Evolutionary conservation across 2,329 filamentous ascomycete genomes (phyloP), one percentile per base, ranked within the genome.

Genomic region (Ceratocystiopsis brevicomis): DNA sequence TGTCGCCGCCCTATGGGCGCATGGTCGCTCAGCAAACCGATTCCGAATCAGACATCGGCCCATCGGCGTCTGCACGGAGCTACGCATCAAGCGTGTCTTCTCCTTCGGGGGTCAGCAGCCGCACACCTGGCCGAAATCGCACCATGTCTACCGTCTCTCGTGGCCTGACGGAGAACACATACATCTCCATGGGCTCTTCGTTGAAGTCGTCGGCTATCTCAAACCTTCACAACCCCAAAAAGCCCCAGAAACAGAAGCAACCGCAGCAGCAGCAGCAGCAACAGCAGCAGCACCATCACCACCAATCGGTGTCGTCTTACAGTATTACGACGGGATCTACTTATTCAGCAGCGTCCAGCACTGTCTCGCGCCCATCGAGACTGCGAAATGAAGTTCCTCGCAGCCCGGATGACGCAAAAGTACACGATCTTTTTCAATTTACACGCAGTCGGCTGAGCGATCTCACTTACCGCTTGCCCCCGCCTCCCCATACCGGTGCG

Each of bases 341-440:
- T 53, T 56, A 68, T 32, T 70, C 71, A 35, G 66, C 66, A 15
- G 60, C 55, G 43, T 53, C 59, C 42, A 48, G 44, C 30, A 58
- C 60, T 32, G 18, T 39, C 14, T 37, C 40, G 2, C 47, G 47
- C 3, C 71, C 76, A 1, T 94, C 87, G 15, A 72, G 78, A 18
- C 63, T 95, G 40, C 75, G 84, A 25, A 78, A 92, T 51, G 85
- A 95, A 55, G 70, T 93, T 2, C 66, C 85, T 1, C 71, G 76
- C 33, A 92, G 82, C 51, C 83, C 86, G 1, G 74, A 84, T 30
- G 81, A 87, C 11, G 69, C 71, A 49, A 75, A 74, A 47, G 67
- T 79, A 4, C 63, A 79, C 45, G 87, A 95, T 50, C 65, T 96
- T 1, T 95, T 96, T 62, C 85, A 86, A 32, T 88, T 78, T 53